Base-by-base conservation (phyloP, 2,329 filamentous ascomycete genomes). In the Xylaria sp. region DNA sequence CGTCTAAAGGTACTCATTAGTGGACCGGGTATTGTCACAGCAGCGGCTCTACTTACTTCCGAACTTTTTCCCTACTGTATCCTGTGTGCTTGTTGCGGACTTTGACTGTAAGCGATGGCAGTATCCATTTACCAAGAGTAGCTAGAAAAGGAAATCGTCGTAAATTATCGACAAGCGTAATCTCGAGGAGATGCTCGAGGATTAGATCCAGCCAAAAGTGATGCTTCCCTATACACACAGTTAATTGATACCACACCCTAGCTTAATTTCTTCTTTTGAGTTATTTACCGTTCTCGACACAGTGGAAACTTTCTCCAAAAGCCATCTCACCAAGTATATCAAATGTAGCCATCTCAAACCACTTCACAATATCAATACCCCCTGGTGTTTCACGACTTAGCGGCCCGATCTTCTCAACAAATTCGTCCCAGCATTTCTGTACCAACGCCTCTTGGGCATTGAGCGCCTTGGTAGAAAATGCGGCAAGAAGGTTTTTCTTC, bases 291-390 rank as follows among this genome's bases (percentile, higher is more conserved):
- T 10, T 55, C 5, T 65, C 55, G 10, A 65, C 23, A 37, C 63
- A 65, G 13, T 54, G 25, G 18, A 69, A 69, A 27, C 21, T 18
- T 21, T 69, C 59, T 3, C 67, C 67, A 29, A 69, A 69, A 23
- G 63, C 44, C 63, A 69, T 66, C 48, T 66, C 63, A 1, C 67
- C 67, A 29, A 69, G 42, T 21, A 69, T 63, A 27, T 69, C 67
- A 50, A 69, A 69, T 21, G 58, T 40, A 1, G 54, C 21, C 58
- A 63, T 63, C 6, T 63, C 57, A 4, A 32, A 60, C 67, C 67
- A 69, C 29, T 57, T 60, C 1, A 53, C 60, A 25, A 69, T 66
- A 23, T 69, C 47, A 25, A 65, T 44, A 25, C 55, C 47, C 25
- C 21, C 29, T n/a, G 48, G 60, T 16, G 35, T 47, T 44, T 60